A percentile compares a stretch with the other conserved stretches of the same genome.
phyloP scores from a whole-genome alignment of 1,284 basidiomycete genomes.

The Bondarzewia mesenterica region DNA sequence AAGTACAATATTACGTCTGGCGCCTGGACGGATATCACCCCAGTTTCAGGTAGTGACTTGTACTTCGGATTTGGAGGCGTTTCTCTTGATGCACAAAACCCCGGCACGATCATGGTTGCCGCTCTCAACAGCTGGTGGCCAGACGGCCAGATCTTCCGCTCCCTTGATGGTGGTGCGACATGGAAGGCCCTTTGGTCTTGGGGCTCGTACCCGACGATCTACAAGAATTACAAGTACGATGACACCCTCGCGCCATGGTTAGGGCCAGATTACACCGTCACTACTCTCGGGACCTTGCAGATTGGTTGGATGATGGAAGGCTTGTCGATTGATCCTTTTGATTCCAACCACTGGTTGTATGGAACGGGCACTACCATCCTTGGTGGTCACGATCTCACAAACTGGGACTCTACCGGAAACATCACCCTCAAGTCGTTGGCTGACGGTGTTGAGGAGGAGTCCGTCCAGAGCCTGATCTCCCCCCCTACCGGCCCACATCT shows the following conservation, averaged over 20 bases:
- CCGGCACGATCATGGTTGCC: conserved; percentile 61
- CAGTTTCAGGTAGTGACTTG: conserved; percentile 29
- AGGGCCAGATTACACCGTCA: conserved; percentile 36
- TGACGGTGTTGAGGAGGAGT: conserved; percentile 57
- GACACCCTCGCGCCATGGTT: conserved; percentile 51
- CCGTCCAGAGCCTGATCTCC: conserved; percentile 47
- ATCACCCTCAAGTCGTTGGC: conserved; percentile 52
- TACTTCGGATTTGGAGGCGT: conserved; percentile 51
- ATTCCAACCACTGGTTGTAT: conserved; percentile 61
- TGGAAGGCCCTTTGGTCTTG: conserved; percentile 55
- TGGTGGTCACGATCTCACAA: conserved; percentile 43
- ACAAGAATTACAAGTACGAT: conserved; percentile 47
- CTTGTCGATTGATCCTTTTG: conserved; percentile 51
- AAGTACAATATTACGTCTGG: conserved; percentile 42
- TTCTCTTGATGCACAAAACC: conserved; percentile 47
- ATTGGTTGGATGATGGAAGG: conserved; percentile 48
- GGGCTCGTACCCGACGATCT: conserved; percentile 37
- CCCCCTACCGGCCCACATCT: conserved; percentile 38
- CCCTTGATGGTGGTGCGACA: conserved; percentile 42
- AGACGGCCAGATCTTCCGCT: conserved; percentile 61
- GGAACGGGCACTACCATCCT: conserved; percentile 55
- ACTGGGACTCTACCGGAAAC: conserved; percentile 54
- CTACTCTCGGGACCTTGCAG: conserved; percentile 26
- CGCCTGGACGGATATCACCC: conserved; percentile 36
- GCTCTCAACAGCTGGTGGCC: conserved; percentile 30